A percentile compares a stretch with the other conserved stretches of the same genome.
phyloP scores from a whole-genome alignment of 2,329 filamentous ascomycete species.

The Cytospora paraplurivora region DNA sequence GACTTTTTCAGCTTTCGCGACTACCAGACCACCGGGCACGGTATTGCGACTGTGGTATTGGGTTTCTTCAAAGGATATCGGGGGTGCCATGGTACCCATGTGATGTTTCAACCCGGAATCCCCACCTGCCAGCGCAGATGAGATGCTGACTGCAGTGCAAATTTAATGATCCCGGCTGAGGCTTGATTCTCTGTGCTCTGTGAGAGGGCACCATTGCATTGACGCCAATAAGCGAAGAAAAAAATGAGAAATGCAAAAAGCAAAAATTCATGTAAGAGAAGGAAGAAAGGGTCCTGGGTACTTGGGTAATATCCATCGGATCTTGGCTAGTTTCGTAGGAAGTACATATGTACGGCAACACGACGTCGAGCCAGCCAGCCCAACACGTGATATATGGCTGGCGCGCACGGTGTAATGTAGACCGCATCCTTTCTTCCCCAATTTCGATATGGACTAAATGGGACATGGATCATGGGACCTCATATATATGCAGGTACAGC shows the following conservation, averaged over 20 bases:
- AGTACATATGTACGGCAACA: too few relatives aligned
- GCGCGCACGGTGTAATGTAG: background rate
- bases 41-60: background rate
- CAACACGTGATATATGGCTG: background rate
- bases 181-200: background rate
- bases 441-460: background rate
- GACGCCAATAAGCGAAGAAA: background rate
- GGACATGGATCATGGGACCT: slow-evolving; percentile 4
- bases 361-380: background rate
- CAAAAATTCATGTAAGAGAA: background rate
- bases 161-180: background rate
- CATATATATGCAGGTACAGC: slow-evolving; percentile 21
- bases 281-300: too few relatives aligned
- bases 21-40: background rate
- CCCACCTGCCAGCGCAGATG: background rate
- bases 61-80: background rate
- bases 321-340: background rate
- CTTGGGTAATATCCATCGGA: background rate
- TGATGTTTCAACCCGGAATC: background rate
- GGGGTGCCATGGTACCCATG: background rate
- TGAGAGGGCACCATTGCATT: background rate
- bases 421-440: background rate
- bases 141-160: background rate
- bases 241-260: background rate
- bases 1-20: background rate